Base-by-base conservation (phyloP, 257 asterid species). In the Solanum dulcamara region DNA sequence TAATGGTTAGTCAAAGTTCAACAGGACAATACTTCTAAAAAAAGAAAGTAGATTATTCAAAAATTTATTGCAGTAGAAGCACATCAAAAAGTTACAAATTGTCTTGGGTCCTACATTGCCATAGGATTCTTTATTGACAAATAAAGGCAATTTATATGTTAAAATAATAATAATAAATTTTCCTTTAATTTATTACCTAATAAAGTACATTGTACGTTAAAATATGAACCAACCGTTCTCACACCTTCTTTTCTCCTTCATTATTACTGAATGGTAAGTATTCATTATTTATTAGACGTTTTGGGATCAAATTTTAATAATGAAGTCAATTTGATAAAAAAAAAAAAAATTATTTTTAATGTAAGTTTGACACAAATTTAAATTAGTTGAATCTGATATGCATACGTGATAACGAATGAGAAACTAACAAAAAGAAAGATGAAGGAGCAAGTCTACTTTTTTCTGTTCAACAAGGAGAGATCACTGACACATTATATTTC, bases 301-400 rank as follows among this genome's bases (percentile, higher is more conserved):
- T 4, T 10, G 4, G 3, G 8, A 3, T 59, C 17, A 22, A 4
- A 3, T 24, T 60, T 24, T 24, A 17, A 60, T 6, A 60, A 9
- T n/a, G 5, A 59, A 1, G 0, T 24, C 24, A 24, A n/a, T 30
- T 1, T 24, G 4, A 18, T 59, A n/a, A 59, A 3, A 24, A 5
- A 10, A 38, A 42, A 42, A 0, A 4, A 10, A n/a, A n/a, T 24
- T 10, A n/a, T 0, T 11, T 1, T 59, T 0, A 4, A 0, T 24
- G 8, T 2, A 0, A 59, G 24, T 59, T 59, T 0, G 12, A 24
- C 0, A 11, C 0, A 24, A 59, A 10, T 59, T 11, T 0, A 59
- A 24, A 59, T 10, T 59, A n/a, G 1, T 59, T 2, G 0, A 10
- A 59, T 10, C 4, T 24, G 4, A 59, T n/a, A 59, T 0, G 1